Percentiles rank a stretch among this genome's conserved stretches.
Evolutionary conservation across 306 rosid genomes (phyloP).

Genomic region (Spatholobus suberectus): DNA sequence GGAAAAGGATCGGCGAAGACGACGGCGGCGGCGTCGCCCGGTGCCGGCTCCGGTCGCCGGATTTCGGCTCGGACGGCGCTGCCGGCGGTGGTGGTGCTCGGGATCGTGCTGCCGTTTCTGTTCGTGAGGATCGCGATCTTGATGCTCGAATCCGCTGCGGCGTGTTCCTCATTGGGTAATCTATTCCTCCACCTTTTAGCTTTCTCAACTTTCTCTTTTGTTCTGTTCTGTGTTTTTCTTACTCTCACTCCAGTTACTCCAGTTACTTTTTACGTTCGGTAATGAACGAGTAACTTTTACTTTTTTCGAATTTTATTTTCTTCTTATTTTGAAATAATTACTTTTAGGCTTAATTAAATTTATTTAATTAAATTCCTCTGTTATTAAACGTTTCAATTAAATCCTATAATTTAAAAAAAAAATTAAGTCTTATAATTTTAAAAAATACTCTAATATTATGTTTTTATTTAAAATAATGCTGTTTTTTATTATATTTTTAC

Average conservation of each 20-base stretch:
- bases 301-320: neutral
- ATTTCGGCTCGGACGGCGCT: constrained; percentile 55
- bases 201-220: neutral
- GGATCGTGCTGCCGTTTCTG: constrained; percentile 67
- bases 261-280: neutral
- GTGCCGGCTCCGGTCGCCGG: constrained; percentile 56
- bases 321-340: neutral
- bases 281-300: neutral
- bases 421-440: no score
- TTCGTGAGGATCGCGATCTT: constrained; percentile 74
- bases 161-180: constrained; percentile 71
- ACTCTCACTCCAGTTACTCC: neutral
- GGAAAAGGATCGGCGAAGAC: constrained; percentile 51
- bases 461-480: no score
- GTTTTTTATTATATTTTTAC: no score
- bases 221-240: neutral
- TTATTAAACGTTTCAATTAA: no score
- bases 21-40: neutral
- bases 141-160: constrained; percentile 79
- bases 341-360: no score
- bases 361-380: no score
- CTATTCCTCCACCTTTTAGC: neutral
- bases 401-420: no score
- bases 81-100: constrained; percentile 63
- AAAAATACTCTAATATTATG: no score